Evolutionary conservation across 2,329 filamentous ascomycete genomes (phyloP).

Genomic region (Scedosporium aurantiacum): DNA sequence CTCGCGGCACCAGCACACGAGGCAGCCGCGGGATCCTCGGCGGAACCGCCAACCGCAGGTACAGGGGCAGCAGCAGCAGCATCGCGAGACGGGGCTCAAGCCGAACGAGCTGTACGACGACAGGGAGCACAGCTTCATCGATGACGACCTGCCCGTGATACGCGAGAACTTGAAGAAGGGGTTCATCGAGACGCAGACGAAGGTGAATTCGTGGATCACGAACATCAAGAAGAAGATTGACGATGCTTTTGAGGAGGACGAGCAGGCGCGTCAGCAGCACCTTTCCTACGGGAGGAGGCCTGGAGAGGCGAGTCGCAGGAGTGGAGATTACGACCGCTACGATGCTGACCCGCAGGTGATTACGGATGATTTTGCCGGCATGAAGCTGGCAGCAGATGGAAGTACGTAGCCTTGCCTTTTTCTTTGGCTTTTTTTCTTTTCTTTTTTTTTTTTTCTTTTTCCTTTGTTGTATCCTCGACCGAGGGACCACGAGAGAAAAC

Average conservation of each 20-base stretch:
- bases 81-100: conserved; percentile 36
- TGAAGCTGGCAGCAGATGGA: conserved; percentile 51
- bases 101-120: conserved; percentile 49
- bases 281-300: conserved; percentile 35
- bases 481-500: not conserved
- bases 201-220: conserved; percentile 86
- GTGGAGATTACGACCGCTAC: conserved; percentile 82
- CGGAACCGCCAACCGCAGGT: conserved; percentile 25
- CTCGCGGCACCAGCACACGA: conserved; percentile 30
- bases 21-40: conserved; percentile 16
- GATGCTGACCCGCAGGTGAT: conserved; percentile 89
- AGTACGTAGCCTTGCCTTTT: conserved; percentile 33
- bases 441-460: not conserved
- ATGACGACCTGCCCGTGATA: conserved; percentile 91
- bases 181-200: conserved; percentile 85
- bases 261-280: conserved; percentile 17
- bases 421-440: not conserved
- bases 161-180: conserved; percentile 88
- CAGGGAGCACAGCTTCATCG: conserved; percentile 80
- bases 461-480: not conserved
- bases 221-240: conserved; percentile 89
- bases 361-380: conserved; percentile 74
- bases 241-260: conserved; percentile 67
- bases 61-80: conserved; percentile 30
- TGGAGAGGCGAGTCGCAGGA: conserved; percentile 55